A percentile compares a stretch with the other conserved stretches of the same genome.
phyloP scores from a whole-genome alignment of 805 yeast species.

The Saccharomycopsis malanga region DNA sequence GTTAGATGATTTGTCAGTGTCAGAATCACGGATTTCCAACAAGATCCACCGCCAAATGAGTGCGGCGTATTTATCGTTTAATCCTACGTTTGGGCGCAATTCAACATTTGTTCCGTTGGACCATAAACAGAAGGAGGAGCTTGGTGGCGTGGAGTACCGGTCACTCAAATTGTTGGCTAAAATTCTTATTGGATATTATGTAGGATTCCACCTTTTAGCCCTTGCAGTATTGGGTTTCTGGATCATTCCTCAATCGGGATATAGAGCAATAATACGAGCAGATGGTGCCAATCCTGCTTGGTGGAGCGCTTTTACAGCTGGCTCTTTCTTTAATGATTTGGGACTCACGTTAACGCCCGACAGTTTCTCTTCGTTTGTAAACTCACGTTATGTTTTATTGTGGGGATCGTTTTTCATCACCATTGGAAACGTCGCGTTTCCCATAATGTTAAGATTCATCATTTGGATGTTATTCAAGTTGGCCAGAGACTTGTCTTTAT shows the following conservation, averaged over 20 bases:
- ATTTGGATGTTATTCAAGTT: conserved; percentile 73
- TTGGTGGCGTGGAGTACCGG: conserved; percentile 96
- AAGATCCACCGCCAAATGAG: conserved; percentile 31
- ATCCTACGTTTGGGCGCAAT: conserved; percentile 87
- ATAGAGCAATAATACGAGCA: conserved; percentile 36
- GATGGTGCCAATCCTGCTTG: conserved; percentile 71
- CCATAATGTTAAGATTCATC: conserved; percentile 68
- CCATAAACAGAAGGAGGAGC: conserved; percentile 80
- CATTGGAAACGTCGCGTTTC: conserved; percentile 94
- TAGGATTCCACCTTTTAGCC: conserved; percentile 65
- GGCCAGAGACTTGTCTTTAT: conserved; percentile 55
- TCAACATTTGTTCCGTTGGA: conserved; percentile 81
- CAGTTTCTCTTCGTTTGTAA: conserved; percentile 64
- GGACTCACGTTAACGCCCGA: conserved; percentile 79
- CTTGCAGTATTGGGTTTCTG: conserved; percentile 54
- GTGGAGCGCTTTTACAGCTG: conserved; percentile 90
- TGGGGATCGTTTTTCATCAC: conserved; percentile 65
- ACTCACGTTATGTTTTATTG: conserved; percentile 58
- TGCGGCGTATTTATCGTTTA: conserved; percentile 75
- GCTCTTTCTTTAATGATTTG: conserved; percentile 75
- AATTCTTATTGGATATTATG: conserved; percentile 57
- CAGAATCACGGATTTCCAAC: conserved; percentile 5
- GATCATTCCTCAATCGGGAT: conserved; percentile 39
- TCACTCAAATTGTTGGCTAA: conserved; percentile 71
- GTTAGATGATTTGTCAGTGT: conserved; percentile 19